A percentile compares a stretch with the other conserved stretches of the same genome.
Conservation (phyloP, 1,284 basidiomycete genomes). For the Tetrapyrgos nigripes region DNA sequence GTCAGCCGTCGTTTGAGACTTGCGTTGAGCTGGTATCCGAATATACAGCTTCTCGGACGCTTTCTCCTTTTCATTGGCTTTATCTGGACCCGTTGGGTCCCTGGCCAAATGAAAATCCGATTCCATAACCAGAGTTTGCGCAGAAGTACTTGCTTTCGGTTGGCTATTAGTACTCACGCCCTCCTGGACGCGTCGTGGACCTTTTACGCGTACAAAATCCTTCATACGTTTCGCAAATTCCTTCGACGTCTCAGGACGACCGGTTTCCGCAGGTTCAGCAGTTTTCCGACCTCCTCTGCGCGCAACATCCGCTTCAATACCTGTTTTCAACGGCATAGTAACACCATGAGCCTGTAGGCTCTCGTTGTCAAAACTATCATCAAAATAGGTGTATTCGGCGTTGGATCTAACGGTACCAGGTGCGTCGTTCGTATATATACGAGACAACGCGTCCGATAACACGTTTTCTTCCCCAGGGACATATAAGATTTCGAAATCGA, state of each 20-base stretch:
- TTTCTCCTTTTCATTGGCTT: background rate
- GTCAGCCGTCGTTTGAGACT: too few species aligned
- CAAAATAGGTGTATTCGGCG: slow-evolving; percentile 19
- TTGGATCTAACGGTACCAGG: slow-evolving; percentile 23
- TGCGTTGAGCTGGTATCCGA: background rate
- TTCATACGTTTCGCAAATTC: slow-evolving; percentile 7
- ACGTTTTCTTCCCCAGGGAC: slow-evolving; percentile 20
- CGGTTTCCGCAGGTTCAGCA: background rate
- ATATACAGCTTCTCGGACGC: background rate
- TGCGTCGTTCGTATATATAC: slow-evolving; percentile 25
- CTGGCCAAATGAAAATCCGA: background rate
- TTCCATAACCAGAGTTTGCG: background rate
- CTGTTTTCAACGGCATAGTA: slow-evolving; percentile 5
- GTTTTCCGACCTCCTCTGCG: background rate
- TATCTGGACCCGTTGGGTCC: background rate
- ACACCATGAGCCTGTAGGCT: background rate
- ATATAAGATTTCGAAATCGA: slow-evolving; percentile 23
- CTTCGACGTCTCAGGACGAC: background rate
- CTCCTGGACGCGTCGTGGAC: slow-evolving; percentile 3
- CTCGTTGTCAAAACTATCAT: slow-evolving; percentile 7
- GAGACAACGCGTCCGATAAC: slow-evolving; percentile 19
- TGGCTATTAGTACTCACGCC: background rate
- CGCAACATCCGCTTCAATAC: background rate
- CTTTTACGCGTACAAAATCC: background rate
- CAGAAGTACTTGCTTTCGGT: too few species aligned